Evolutionary conservation across 345 rosid species (phyloP), one percentile per base, ranked within the genome.

Genomic region (Eucalyptus cloeziana): DNA sequence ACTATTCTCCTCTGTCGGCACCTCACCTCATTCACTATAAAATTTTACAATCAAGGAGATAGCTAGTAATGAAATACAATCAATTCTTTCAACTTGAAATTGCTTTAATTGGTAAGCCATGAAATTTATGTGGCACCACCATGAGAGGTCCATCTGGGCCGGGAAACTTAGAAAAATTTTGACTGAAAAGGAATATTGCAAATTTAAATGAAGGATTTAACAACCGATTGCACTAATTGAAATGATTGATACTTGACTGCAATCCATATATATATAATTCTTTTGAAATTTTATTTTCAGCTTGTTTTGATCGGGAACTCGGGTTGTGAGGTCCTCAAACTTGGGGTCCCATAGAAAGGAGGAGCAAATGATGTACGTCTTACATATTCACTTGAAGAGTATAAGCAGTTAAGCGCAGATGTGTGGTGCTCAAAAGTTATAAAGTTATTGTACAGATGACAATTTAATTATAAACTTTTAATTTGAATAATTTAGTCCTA

Each of bases 381-480:
- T 71, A 37, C 22, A 21, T 71, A 22, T 71, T 71, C 81, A 43
- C 25, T 71, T 52, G 24, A 52, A 52, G 25, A 52, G 58, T 19
- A 52, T 19, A 52, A 52, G 58, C 10, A 19, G 24, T 52, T 19
- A 52, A 19, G 24, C 56, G 19, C 4, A 19, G 1, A 52, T 52
- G 10, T 3, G 24, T 52, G 56, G 56, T 19, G 58, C 58, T 52
- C 24, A 52, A 52, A 52, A 52, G 22, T 52, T 52, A 52, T 52
- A 7, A 52, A 3, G 24, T 52, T 52, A 52, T 52, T 52, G 25
- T 19, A 52, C 25, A 1, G 0, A 19, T 52, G 58, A 3, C 24
- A 69, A 69, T 69, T 31, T 17, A 69, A 37, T 69, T 2, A 16
- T 31, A 69, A 31, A 31, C 7, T 31, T 37, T 71, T 7, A 33